Conservation (phyloP, 2,329 filamentous ascomycete genomes). For the Chlorencoelia australis region DNA sequence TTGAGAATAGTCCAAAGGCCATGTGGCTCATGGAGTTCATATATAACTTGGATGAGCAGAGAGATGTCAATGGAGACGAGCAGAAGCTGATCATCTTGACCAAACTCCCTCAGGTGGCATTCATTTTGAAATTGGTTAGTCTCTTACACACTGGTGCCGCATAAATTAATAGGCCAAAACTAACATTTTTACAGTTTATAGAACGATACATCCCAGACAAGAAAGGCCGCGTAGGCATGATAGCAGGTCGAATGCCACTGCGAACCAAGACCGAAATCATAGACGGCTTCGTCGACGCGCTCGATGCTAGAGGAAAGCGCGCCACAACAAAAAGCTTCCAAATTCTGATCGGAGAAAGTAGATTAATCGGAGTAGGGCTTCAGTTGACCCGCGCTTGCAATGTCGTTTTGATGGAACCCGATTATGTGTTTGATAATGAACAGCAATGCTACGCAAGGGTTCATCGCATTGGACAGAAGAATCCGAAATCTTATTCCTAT, state of each 20-base stretch:
- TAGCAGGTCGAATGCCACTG: constrained; percentile 5
- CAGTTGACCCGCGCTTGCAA: constrained; percentile 11
- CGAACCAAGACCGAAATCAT: constrained; percentile 2
- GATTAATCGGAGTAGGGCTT: constrained; percentile 11
- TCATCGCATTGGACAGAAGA: constrained; percentile 14
- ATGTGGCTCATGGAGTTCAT: constrained; percentile 14
- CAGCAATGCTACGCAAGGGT: constrained; percentile 11
- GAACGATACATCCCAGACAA: constrained; percentile 7
- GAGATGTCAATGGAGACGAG: constrained; percentile 5
- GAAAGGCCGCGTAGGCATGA: constrained; percentile 4
- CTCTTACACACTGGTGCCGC: background rate
- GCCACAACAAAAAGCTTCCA: constrained; percentile 9
- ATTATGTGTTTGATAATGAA: constrained; percentile 11
- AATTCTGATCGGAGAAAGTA: constrained; percentile 11
- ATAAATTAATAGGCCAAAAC: too few species aligned
- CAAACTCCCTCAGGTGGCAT: constrained; percentile 10
- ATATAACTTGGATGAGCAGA: background rate
- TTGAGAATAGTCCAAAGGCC: constrained; percentile 12
- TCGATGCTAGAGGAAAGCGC: constrained; percentile 1
- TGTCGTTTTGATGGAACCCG: constrained; percentile 14
- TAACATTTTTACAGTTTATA: constrained; percentile 9
- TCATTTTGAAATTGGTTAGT: constrained; percentile 15
- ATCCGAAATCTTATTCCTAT: constrained; percentile 6
- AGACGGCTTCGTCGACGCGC: constrained; percentile 9
- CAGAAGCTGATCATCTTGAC: constrained; percentile 15